Evolutionary conservation across 2,329 filamentous ascomycete genomes (phyloP), one percentile per base, ranked within the genome.

Genomic region (Calcarisporium arbuscula): DNA sequence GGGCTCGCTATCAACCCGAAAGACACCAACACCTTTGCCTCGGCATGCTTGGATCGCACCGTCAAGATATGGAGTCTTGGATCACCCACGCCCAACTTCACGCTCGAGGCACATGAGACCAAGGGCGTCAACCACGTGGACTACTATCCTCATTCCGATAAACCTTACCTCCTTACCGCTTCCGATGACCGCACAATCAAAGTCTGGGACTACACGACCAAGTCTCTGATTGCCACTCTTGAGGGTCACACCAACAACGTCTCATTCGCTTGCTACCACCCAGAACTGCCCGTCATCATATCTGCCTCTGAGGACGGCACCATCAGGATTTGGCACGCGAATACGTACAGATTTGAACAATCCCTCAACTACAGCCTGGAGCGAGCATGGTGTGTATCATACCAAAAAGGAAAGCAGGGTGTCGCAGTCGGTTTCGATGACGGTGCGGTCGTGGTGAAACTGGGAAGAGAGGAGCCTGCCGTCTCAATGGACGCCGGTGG

Each of bases 121-220:
- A 95, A 95, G 69, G 90, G 90, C 52, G 92, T 98, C 44, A 98
- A 98, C 65, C 87, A 95, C 56, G 89, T 98, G 50, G 92, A 98
- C 56, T 98, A 83, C 64, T 83, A 83, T 53, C 79, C 79, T 9
- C 78, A 82, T 52, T 80, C 77, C 48, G 80, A 83, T 54, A 82
- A 82, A 59, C 80, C 80, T 18, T 96, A 98, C 56, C 80, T 98
- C 29, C 80, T 98, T 44, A 98, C 92, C 17, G 95, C 90, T 11
- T 95, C 88, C 7, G 92, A 98, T 58, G 92, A 96, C 62, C 80
- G 86, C 51, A 96, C 90, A 1, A 87, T 96, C 51, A 96, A 96
- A 71, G 79, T 98, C 36, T 98, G 92, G 90, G 92, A 98, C 58
- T 96, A 98, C 69, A 96, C 90, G 10, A 96, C 89, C 31, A 98